Evolutionary conservation across 1,139 yeast genomes (phyloP), one percentile per base, ranked within the genome.

Genomic region (Debaryomycetaceae sp.): DNA sequence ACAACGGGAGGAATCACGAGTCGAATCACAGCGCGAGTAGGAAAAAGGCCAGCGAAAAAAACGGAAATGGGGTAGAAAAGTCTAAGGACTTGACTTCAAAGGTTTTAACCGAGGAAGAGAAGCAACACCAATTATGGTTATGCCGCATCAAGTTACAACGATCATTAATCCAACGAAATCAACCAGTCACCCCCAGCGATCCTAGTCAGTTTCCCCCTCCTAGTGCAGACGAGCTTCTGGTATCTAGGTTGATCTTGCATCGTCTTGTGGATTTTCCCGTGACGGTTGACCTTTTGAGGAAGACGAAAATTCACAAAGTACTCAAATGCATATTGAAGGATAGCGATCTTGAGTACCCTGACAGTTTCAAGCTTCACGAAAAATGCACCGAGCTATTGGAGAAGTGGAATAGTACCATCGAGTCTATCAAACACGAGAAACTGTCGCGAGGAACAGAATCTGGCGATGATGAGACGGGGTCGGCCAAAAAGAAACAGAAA

Each of bases 251-350:
- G 43, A 77, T 80, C 39, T 63, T 83, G 47, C 75, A 76, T 53
- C 74, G 81, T 57, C 75, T 67, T 54, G 77, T 57, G 55, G 75
- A 69, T 29, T 75, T 76, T 48, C 72, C 78, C 1, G 80, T 84
- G 22, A 80, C 76, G 39, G 76, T 79, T 41, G 81, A 78, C n/a
- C 62, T 76, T 46, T 65, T 78, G 48, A 76, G 60, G 63, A 77
- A 64, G 66, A 75, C 82, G 17, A 78, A 77, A 53, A 65, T 78
- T 44, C 82, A 78, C 54, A 78, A 78, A 57, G 83, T 78, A 2
- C 59, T 78, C 49, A 76, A 72, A 56, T 77, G 79, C 48, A 76
- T 78, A 37, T 55, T 71, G 45, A 69, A 66, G 48, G 70, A 71
- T 48, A 66, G 65, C 36, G 65, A 65, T 39, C 65, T 76, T 54